Percentiles rank a stretch among this genome's conserved stretches.
Conservation (phyloP, 2,329 filamentous ascomycete species). For the Thielaviopsis ethacetica region DNA sequence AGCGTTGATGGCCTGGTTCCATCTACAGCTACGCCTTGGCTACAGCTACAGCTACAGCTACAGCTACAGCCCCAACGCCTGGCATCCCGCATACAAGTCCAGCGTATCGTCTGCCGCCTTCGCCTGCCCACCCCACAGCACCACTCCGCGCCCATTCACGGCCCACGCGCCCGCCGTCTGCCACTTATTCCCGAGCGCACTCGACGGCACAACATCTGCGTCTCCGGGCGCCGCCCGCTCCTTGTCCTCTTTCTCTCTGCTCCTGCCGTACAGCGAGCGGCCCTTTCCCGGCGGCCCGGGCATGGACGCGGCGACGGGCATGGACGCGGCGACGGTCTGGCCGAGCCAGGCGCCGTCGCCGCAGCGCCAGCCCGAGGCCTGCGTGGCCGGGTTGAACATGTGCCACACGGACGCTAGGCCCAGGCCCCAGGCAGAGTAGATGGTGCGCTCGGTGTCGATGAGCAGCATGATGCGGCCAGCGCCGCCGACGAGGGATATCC, state of each 20-base stretch:
- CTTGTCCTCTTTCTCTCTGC: slow-evolving; percentile 17
- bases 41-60: neutral
- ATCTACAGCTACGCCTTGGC: no score
- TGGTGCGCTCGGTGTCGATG: slow-evolving; percentile 36
- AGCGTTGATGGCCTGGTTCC: no score
- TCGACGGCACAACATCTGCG: slow-evolving; percentile 24
- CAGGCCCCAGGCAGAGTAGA: slow-evolving; percentile 44
- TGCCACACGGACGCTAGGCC: slow-evolving; percentile 34
- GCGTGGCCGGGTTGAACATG: slow-evolving; percentile 36
- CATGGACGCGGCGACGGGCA: slow-evolving; percentile 22
- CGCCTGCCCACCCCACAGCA: slow-evolving; percentile 35
- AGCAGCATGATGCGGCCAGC: slow-evolving; percentile 39
- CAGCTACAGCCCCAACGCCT: slow-evolving; percentile 19
- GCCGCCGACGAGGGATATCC: slow-evolving; percentile 40
- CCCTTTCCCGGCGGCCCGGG: slow-evolving; percentile 2
- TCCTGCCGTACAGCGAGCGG: neutral
- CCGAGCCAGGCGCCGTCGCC: slow-evolving; percentile 37
- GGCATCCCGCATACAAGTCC: slow-evolving; percentile 33
- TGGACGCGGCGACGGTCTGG: slow-evolving; percentile 31
- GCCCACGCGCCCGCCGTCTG: slow-evolving; percentile 37
- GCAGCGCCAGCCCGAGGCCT: slow-evolving; percentile 35
- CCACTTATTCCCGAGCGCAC: slow-evolving; percentile 39
- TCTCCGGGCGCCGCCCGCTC: neutral
- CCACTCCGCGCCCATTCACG: slow-evolving; percentile 30
- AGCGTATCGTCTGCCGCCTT: slow-evolving; percentile 32